A percentile compares a stretch with the other conserved stretches of the same genome.
Conservation (phyloP, 352 stramenopile species). For the Phytophthora aleatoria region DNA sequence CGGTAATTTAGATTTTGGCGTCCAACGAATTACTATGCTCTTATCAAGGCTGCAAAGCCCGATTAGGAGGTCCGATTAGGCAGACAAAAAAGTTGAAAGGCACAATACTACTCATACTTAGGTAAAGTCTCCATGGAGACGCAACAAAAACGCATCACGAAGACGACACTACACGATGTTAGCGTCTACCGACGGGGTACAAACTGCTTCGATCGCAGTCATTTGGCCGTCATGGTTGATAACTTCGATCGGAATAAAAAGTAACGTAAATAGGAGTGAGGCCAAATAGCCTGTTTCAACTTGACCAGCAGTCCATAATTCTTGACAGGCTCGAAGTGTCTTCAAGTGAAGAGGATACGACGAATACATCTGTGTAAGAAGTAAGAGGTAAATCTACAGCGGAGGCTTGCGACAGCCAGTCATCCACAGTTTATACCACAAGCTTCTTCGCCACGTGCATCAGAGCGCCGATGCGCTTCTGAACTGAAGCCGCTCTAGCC, state of each 20-base stretch:
- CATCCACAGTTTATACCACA: conserved; percentile 17
- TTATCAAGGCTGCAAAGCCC: too few species aligned
- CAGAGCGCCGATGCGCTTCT: conserved; percentile 57
- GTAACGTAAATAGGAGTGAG: conserved; percentile 26
- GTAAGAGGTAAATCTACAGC: not conserved
- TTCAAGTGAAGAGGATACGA: conserved; percentile 3
- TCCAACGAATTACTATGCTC: too few species aligned
- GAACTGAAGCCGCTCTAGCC: conserved; percentile 47
- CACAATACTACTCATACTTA: conserved; percentile 27
- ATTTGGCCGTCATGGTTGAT: conserved; percentile 12
- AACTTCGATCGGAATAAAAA: conserved; percentile 17
- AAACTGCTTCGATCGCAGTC: conserved; percentile 26
- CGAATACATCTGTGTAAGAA: conserved; percentile 3
- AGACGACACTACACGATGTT: conserved; percentile 16
- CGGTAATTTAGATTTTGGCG: too few species aligned
- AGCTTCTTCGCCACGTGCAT: conserved; percentile 31
- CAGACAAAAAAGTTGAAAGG: too few species aligned
- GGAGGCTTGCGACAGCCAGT: conserved; percentile 1
- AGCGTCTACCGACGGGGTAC: conserved; percentile 15
- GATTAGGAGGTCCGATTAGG: too few species aligned
- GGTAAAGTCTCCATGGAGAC: conserved; percentile 8
- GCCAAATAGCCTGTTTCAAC: conserved; percentile 6
- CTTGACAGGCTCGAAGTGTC: not conserved
- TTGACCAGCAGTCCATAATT: conserved; percentile 4
- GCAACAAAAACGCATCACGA: conserved; percentile 16